Evolutionary conservation across 2,329 filamentous ascomycete species (phyloP).

Genomic region (Hymenoscyphus fraxineus): DNA sequence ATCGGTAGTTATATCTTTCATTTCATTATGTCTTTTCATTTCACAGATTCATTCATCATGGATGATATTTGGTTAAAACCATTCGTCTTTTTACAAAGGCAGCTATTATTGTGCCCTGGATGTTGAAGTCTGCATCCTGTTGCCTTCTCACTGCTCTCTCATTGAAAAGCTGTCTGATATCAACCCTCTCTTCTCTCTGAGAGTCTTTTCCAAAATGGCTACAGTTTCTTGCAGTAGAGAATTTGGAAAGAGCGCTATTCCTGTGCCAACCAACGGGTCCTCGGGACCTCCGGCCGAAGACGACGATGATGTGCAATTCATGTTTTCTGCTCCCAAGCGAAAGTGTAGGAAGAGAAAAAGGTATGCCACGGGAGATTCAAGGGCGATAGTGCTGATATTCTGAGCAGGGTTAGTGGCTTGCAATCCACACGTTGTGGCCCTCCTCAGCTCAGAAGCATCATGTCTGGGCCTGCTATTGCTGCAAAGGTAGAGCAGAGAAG

Average conservation of each 20-base stretch:
- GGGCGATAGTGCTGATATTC: background rate
- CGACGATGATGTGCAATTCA: conserved; percentile 44
- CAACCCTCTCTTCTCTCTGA: background rate
- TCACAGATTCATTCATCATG: background rate
- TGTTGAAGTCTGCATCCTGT: background rate
- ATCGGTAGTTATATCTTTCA: background rate
- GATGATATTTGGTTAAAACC: background rate
- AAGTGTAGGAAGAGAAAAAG: conserved; percentile 37
- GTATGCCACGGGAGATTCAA: conserved; percentile 13
- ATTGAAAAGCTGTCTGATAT: background rate
- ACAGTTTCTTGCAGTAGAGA: background rate
- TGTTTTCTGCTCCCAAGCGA: conserved; percentile 41
- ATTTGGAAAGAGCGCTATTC: background rate
- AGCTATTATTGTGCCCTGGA: background rate
- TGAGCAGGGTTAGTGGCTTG: background rate
- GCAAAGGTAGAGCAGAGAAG: background rate
- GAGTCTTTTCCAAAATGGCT: background rate
- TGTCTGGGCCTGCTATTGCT: background rate
- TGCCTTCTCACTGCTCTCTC: background rate
- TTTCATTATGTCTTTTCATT: background rate
- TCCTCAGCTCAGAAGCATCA: background rate
- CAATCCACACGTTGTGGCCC: background rate
- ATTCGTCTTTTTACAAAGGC: background rate
- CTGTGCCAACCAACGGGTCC: background rate
- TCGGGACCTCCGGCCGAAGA: conserved; percentile 22